Percentiles rank a stretch among this genome's conserved stretches.
phyloP scores from a whole-genome alignment of 441 rosid genomes.

The Melastoma candidum region DNA sequence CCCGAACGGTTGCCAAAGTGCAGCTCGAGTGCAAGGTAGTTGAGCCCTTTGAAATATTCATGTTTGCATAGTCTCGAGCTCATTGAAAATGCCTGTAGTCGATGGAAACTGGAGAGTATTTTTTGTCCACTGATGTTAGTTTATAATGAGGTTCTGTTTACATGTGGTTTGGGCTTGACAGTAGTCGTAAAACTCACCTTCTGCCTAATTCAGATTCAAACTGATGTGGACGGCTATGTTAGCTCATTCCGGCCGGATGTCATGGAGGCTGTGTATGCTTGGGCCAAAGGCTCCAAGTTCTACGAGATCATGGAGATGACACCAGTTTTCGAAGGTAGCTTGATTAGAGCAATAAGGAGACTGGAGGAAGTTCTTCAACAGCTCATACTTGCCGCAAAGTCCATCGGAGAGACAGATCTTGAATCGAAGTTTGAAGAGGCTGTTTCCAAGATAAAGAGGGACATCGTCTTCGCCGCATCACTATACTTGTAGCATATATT shows the following conservation, averaged over 20 bases:
- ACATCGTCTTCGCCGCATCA: constrained; percentile 97
- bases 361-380: constrained; percentile 95
- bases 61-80: too few relatives aligned
- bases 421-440: constrained; percentile 84
- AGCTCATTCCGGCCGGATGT: constrained; percentile 85
- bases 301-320: constrained; percentile 92
- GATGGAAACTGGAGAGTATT: too few relatives aligned
- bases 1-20: constrained; percentile 77
- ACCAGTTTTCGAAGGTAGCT: constrained; percentile 88
- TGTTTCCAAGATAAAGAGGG: constrained; percentile 89
- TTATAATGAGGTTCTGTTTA: too few relatives aligned
- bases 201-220: constrained; percentile 47
- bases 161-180: too few relatives aligned
- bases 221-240: constrained; percentile 74
- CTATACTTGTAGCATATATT: constrained; percentile 36
- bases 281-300: constrained; percentile 97
- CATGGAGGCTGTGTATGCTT: constrained; percentile 88
- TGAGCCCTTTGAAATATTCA: too few relatives aligned
- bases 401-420: constrained; percentile 82
- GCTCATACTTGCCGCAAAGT: constrained; percentile 82
- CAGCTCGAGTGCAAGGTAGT: constrained; percentile 94
- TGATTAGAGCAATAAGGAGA: constrained; percentile 95
- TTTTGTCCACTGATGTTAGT: too few relatives aligned
- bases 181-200: too few relatives aligned
- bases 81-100: too few relatives aligned